Evolutionary conservation across 768 basidiomycete genomes (phyloP), one percentile per base, ranked within the genome.

Genomic region (Cytidiella melzeri): DNA sequence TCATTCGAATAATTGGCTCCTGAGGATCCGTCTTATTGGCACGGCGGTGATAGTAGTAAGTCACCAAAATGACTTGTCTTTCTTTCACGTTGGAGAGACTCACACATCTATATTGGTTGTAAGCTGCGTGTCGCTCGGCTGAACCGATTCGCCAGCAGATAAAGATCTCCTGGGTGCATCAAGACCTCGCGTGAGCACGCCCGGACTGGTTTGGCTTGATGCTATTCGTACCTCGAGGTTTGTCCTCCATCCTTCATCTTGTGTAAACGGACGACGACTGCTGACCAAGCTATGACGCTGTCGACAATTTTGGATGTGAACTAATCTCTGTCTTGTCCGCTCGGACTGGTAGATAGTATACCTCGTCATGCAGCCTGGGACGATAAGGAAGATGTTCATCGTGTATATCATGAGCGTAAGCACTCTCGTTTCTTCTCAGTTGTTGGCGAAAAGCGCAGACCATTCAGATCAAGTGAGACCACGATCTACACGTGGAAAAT

Each of bases 261-360:
- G n/a, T 43, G 27, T 12, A 50, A 42, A 9, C 23, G 23, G 4
- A 42, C 24, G 20, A 45, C 49, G 3, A 34, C 41, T 9, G 24
- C 49, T 3, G 49, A 50, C 15, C 42, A 50, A 5, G 43, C 49
- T 12, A 50, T 44, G 4, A 50, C 49, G 23, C 49, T 46, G 27
- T 23, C n/a, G n/a, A n/a, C n/a, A 46, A 18, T 28, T 43, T 10
- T 26, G 20, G 23, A 19, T 37, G 11, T 37, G 27, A 25, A 21
- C 9, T 45, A 4, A 4, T 15, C 18, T 9, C 26, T 6, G 5
- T 25, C 13, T 37, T 36, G 24, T 36, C 30, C 30, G 19, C 25
- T 49, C 4, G 12, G 36, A 34, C 11, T 36, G 23, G 2, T 7
- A 7, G 5, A 23, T 18, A 10, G 12, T 23, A 25, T 19, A 26